Evolutionary conservation across 2,329 filamentous ascomycete species (phyloP).

Genomic region (Ceratocystiopsis brevicomis): DNA sequence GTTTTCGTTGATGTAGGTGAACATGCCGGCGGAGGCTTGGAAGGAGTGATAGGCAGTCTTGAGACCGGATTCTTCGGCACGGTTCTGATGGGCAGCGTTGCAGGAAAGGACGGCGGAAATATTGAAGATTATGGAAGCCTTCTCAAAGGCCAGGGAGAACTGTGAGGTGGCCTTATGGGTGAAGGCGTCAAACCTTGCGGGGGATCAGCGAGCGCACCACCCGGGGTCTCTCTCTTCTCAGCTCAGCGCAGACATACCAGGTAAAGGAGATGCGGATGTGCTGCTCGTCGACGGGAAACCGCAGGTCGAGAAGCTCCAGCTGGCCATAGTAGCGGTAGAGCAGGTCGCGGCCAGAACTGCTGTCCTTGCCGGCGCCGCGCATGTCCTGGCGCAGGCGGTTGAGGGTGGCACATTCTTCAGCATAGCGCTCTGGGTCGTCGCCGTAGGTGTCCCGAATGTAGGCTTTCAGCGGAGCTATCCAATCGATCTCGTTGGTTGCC

Average conservation of each 20-base stretch:
- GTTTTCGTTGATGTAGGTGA: constrained; percentile 99
- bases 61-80: constrained; percentile 76
- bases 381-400: constrained; percentile 95
- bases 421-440: constrained; percentile 90
- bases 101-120: constrained; percentile 94
- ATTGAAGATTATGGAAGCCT: constrained; percentile 98
- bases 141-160: constrained; percentile 92
- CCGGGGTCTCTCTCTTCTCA: no score
- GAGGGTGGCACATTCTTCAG: constrained; percentile 84
- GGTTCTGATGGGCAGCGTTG: constrained; percentile 81
- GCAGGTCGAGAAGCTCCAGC: constrained; percentile 78
- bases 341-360: constrained; percentile 78
- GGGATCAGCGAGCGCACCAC: background rate
- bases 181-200: constrained; percentile 85
- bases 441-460: constrained; percentile 91
- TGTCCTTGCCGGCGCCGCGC: constrained; percentile 92
- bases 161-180: constrained; percentile 95
- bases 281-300: constrained; percentile 94
- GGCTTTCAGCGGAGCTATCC: constrained; percentile 74
- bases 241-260: constrained; percentile 36
- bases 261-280: constrained; percentile 99
- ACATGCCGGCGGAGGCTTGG: constrained; percentile 96
- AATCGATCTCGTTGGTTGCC: constrained; percentile 95
- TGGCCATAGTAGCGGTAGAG: constrained; percentile 96
- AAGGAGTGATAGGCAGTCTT: constrained; percentile 98